These are phyloP conservation scores for Mycena maculata DNA, from an alignment of 768 basidiomycete genomes.

Conservation along the genomic window DNA sequence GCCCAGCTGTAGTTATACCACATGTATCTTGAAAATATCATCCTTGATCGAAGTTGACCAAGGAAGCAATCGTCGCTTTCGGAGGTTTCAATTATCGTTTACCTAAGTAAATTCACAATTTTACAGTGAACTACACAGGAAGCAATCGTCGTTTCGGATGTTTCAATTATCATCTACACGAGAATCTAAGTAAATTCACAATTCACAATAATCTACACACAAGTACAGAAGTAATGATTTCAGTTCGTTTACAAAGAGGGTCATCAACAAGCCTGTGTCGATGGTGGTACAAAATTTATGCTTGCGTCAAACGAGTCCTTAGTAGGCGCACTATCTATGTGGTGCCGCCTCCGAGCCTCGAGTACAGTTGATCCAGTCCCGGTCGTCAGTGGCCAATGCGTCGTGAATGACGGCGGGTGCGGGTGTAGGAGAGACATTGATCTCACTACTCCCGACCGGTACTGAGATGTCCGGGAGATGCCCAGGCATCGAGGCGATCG, in stretches of 20 bases:
- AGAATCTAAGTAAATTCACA: not conserved
- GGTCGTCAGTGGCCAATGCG: not conserved
- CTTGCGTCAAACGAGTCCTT: not conserved
- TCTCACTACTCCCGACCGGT: no score
- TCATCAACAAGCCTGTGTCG: not conserved
- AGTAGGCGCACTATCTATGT: not conserved
- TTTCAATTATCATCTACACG: no score
- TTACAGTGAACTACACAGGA: not conserved
- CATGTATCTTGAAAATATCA: no score
- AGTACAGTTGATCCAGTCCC: not conserved
- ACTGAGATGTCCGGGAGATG: no score
- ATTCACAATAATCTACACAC: not conserved
- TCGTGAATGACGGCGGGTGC: not conserved
- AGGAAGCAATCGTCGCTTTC: no score
- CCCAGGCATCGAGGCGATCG: constrained; percentile 4
- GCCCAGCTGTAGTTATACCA: no score
- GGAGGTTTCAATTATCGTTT: no score
- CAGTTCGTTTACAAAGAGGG: not conserved
- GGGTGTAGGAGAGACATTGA: no score
- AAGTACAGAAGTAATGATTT: constrained; percentile 5
- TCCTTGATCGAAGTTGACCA: no score
- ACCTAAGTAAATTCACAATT: not conserved
- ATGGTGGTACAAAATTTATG: not conserved
- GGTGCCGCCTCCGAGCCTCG: no score
- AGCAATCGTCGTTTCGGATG: no score